These are phyloP conservation scores for Linum lewisii DNA, from an alignment of 345 rosid genomes.

Conservation along the genomic window DNA sequence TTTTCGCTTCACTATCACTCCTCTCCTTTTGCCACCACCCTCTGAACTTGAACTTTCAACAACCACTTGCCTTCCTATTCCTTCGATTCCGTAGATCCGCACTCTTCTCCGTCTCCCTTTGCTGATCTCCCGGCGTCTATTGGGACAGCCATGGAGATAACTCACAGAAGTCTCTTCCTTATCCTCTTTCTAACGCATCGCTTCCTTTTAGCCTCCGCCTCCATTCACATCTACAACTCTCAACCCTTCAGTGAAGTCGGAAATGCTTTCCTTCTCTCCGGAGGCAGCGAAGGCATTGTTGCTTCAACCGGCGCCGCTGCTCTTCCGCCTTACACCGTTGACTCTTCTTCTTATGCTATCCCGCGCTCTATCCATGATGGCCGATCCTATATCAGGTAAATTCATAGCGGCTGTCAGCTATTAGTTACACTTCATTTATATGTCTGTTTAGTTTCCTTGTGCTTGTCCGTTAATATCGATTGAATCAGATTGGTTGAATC, in stretches of 20 bases:
- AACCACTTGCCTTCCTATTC: neutral
- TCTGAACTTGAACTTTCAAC: neutral
- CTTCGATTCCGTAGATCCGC: slow-evolving; percentile 17
- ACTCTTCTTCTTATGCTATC: neutral
- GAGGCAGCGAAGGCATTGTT: slow-evolving; percentile 92
- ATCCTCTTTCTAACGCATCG: slow-evolving; percentile 18
- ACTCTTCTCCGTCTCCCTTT: slow-evolving; percentile 7
- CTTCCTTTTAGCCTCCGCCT: slow-evolving; percentile 26
- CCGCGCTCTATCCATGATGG: slow-evolving; percentile 3
- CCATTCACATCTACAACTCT: slow-evolving; percentile 58
- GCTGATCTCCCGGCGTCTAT: slow-evolving; percentile 31
- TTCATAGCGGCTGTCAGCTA: no score
- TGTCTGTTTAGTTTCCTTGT: neutral
- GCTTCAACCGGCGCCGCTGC: slow-evolving; percentile 21
- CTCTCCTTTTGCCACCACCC: neutral
- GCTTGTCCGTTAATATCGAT: neutral
- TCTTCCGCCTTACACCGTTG: neutral
- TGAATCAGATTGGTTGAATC: neutral
- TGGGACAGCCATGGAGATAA: slow-evolving; percentile 9
- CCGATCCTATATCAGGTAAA: slow-evolving; percentile 56
- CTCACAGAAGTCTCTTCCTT: neutral
- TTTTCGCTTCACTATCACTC: slow-evolving; percentile 2
- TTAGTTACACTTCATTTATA: neutral
- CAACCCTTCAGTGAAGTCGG: slow-evolving; percentile 73
- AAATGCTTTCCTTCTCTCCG: slow-evolving; percentile 74